Evolutionary conservation across 345 rosid genomes (phyloP), one percentile per base, ranked within the genome.

Genomic region (Carallia brachiata): DNA sequence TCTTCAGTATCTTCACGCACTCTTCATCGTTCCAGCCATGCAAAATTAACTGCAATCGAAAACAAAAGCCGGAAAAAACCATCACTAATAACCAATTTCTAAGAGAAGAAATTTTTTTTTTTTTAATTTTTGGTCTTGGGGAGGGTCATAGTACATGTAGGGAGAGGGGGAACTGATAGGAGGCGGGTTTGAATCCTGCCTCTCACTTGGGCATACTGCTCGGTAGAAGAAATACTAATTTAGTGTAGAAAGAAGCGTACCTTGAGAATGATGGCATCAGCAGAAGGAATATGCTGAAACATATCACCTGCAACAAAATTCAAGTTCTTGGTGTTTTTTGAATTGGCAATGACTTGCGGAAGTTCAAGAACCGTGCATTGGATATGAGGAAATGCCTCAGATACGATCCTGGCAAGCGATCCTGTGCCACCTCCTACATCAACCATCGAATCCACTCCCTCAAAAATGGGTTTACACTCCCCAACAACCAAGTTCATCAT

Each of bases 341-440:
- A 48, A 68, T 78, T 36, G 16, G 75, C 68, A 62, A 82, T 78
- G 1, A 81, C 84, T 27, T 73, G 84, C 17, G 88, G 85, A 39
- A 82, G 79, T 37, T 84, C 87, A 13, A 84, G 30, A 52, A 84
- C 88, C 0, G 78, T 80, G 75, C 86, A 84, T 64, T 74, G 74
- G 48, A 84, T 52, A 6, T 31, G 31, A 0, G 86, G 88, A 23
- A 63, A 77, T 7, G 65, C 74, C 55, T 78, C 66, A 23, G 82
- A 62, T 36, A 86, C 48, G 59, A 66, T 66, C 78, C 71, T 77
- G 32, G 86, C 76, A 16, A 80, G 57, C 1, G 76, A 44, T 47
- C 90, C 85, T 0, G 77, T 84, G 2, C 90, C 84, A 16, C 88
- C 88, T 1, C 86, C 86, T 3, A 82, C 88, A 55, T 86, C 88